Evolutionary conservation across 768 basidiomycete genomes (phyloP), one percentile per base, ranked within the genome.

Genomic region (Asterophora lycoperdoides): DNA sequence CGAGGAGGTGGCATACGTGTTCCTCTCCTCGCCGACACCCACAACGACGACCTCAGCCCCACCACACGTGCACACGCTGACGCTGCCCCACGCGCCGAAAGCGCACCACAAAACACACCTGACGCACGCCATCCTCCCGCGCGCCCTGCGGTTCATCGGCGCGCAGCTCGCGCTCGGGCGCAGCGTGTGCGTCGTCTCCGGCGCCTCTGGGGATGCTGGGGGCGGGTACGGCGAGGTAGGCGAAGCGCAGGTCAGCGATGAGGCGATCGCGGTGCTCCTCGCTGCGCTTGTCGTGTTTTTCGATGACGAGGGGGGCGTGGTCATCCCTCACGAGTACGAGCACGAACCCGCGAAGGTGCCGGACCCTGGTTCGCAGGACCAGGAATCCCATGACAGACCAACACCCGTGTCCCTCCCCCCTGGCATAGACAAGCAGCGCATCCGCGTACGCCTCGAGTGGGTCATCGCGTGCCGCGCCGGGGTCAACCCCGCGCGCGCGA

Each of bases 401-500:
- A n/a, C n/a, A n/a, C n/a, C n/a, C n/a, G n/a, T 23, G 6, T 23
- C 23, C 23, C 6, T 23, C 23, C 49, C 48, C 14, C 23, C 33
- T n/a, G 45, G 29, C 10, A 45, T 42, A 13, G 74, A 71, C 54
- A 96, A 96, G 63, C 65, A 72, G 15, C 66, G 75, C 10, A 80
- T 97, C 53, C 79, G 81, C 9, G 83, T 72, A 10, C 76, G 92
- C 14, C 71, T 97, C 30, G 85, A 97, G 61, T 92, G 89, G 89
- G 80, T 97, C 41, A 86, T 93, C 49, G 73, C 84, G 15, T 84
- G 80, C 54, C 69, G 77, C 44, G 86, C 89, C 5, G 70, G 73
- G 46, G 86, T 84, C 3, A 97, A 96, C 61, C 94, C 95, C 0
- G 83, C 89, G 8, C 78, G 93, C 35, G 75, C 81, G 13, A 90